Base-by-base conservation (phyloP, 441 rosid species). In the Manihot esculenta region DNA sequence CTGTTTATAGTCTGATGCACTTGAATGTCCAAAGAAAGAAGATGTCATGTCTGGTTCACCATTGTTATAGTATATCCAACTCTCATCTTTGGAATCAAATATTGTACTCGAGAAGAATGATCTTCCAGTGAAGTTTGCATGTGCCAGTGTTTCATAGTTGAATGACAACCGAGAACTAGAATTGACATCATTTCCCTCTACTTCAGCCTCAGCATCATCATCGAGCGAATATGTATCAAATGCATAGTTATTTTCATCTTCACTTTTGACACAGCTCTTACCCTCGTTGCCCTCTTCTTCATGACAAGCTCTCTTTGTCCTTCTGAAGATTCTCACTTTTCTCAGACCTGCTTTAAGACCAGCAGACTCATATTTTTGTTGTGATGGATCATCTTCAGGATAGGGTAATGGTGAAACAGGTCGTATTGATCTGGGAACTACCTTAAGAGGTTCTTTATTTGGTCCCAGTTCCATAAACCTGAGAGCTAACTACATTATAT, bases 291-390 rank as follows among this genome's bases (percentile, higher is more conserved):
- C 79, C 57, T 79, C 90, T 60, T 81, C 90, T 75, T 80, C 84
- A 23, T 73, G 74, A 70, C 84, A 84, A 45, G 79, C 82, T 68
- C 85, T 87, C 70, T 85, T 88, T 14, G 78, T 77, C 71, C 77
- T 77, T 72, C 84, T 77, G 47, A 88, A 86, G 47, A 82, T 82
- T 81, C 80, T 86, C 21, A 89, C 91, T 80, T 84, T 91, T 70
- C 86, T 75, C 7, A 89, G 83, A 70, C 96, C 86, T 30, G 91
- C 89, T 81, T 84, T 88, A 56, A 90, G 80, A 23, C 89, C 84
- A 81, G 92, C 84, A 55, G 72, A 73, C 59, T 85, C 91, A 7
- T 86, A 79, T 69, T 78, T 90, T 54, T 71, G 86, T 13, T 71
- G 47, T 56, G 82, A 58, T 15, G 56, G 68, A 60, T 78, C 72